Evolutionary conservation across 2,329 filamentous ascomycete genomes (phyloP).

Genomic region (Bimuria novae-zelandiae): DNA sequence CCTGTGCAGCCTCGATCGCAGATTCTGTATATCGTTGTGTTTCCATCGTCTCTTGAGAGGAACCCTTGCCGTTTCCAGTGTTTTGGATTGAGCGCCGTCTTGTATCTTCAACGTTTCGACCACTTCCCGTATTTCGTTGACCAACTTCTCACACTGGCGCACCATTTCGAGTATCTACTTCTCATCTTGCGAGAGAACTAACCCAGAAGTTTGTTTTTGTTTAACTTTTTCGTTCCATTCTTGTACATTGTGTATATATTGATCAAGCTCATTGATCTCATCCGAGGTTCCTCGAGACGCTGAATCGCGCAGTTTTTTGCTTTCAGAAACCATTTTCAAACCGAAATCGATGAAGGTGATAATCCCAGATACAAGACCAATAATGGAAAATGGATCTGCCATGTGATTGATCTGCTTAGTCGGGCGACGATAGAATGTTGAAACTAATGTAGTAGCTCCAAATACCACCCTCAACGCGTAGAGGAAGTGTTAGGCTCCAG

Average conservation of each 20-base stretch:
- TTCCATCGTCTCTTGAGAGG: constrained; percentile 1
- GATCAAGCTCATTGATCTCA: constrained; percentile 5
- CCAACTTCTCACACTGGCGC: constrained; percentile 5
- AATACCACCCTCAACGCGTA: too few relatives aligned
- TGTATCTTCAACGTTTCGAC: constrained; percentile 3
- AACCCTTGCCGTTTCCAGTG: neutral
- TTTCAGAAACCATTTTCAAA: constrained; percentile 6
- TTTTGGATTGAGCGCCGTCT: neutral
- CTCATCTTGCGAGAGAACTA: constrained; percentile 9
- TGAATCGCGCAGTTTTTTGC: constrained; percentile 3
- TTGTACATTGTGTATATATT: constrained; percentile 1
- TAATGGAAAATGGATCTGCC: constrained; percentile 12
- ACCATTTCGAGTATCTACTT: constrained; percentile 3
- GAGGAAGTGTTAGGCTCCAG: neutral
- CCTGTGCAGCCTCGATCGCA: neutral
- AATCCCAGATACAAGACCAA: constrained; percentile 12
- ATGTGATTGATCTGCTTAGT: too few relatives aligned
- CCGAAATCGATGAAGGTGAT: constrained; percentile 15
- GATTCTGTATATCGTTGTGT: constrained; percentile 4
- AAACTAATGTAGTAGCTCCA: too few relatives aligned
- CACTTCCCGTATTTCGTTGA: neutral
- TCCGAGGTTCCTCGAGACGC: neutral
- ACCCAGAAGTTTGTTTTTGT: neutral
- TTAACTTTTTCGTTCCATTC: neutral
- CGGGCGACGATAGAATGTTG: too few relatives aligned